A percentile compares a stretch with the other conserved stretches of the same genome.
These are phyloP conservation scores for Leccinum proximum DNA, from an alignment of 1,284 basidiomycete genomes.

Conservation along the genomic window DNA sequence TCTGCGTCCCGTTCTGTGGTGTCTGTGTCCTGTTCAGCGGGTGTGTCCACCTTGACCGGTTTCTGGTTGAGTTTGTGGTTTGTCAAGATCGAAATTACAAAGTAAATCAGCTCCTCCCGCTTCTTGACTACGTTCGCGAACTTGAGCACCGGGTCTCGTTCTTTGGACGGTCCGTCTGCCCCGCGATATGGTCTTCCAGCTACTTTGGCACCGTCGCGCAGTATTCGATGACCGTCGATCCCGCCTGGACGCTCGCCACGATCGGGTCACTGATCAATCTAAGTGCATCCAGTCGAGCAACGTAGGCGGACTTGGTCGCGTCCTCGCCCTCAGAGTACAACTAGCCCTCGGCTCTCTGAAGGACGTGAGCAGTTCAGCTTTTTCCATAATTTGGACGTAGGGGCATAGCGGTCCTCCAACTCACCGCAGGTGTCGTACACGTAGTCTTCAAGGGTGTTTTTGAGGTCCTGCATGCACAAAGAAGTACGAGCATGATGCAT, in stretches of 20 bases:
- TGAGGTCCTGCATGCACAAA: slow-evolving; percentile 67
- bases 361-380: slow-evolving; percentile 68
- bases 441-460: slow-evolving; percentile 98
- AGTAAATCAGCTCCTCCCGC: slow-evolving; percentile 87
- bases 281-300: slow-evolving; percentile 73
- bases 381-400: slow-evolving; percentile 65
- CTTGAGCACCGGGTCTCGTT: slow-evolving; percentile 83
- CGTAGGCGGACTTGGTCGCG: slow-evolving; percentile 89
- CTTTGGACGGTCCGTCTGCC: slow-evolving; percentile 86
- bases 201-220: slow-evolving; percentile 86
- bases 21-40: slow-evolving; percentile 46
- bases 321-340: slow-evolving; percentile 95
- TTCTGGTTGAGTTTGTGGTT: slow-evolving; percentile 75
- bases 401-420: slow-evolving; percentile 83
- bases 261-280: slow-evolving; percentile 86
- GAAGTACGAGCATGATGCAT: background rate
- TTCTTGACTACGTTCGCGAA: slow-evolving; percentile 83
- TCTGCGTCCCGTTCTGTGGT: slow-evolving; percentile 56
- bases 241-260: slow-evolving; percentile 71
- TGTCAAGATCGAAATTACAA: slow-evolving; percentile 80
- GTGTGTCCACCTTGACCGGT: slow-evolving; percentile 54
- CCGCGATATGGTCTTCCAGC: slow-evolving; percentile 87
- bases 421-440: slow-evolving; percentile 93
- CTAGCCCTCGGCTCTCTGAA: slow-evolving; percentile 89
- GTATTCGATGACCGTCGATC: slow-evolving; percentile 76